These are phyloP conservation scores for Myxozyma mucilagina DNA, from an alignment of 805 yeast genomes.

Conservation along the genomic window DNA sequence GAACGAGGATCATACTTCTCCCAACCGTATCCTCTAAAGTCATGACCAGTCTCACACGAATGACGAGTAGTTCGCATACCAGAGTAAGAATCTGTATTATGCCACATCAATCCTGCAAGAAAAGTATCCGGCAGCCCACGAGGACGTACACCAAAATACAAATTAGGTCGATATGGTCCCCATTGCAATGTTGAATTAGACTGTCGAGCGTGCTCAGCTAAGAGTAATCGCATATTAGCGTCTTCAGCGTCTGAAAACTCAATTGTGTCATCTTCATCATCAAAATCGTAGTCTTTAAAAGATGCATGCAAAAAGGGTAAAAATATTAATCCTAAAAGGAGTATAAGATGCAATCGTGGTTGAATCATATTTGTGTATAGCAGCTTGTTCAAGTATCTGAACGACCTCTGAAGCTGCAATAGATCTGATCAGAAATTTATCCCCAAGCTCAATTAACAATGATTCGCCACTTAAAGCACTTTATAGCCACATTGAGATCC, in stretches of 20 bases:
- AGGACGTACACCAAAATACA: conserved; percentile 85
- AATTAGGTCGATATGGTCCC: conserved; percentile 91
- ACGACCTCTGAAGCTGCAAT: not conserved
- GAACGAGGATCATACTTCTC: conserved; percentile 77
- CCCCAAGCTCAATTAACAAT: not conserved
- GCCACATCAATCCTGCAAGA: conserved; percentile 86
- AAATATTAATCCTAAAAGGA: not conserved
- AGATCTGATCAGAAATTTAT: not conserved
- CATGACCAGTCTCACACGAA: conserved; percentile 70
- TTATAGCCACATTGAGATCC: not conserved
- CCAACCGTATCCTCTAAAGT: conserved; percentile 79
- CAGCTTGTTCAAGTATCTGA: not conserved
- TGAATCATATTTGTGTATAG: not conserved
- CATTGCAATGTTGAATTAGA: conserved; percentile 62
- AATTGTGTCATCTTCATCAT: conserved; percentile 6
- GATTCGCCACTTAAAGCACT: not conserved
- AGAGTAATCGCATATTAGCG: not conserved
- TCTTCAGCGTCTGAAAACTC: conserved; percentile 1
- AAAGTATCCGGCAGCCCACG: conserved; percentile 68
- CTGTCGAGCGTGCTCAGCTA: conserved; percentile 40
- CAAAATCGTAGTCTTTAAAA: not conserved
- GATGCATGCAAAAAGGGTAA: not conserved
- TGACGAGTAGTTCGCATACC: conserved; percentile 62
- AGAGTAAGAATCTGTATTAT: conserved; percentile 57
- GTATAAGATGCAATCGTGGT: not conserved